phyloP scores from a whole-genome alignment of 1,139 yeast species.

The Wickerhamomyces sp. region DNA sequence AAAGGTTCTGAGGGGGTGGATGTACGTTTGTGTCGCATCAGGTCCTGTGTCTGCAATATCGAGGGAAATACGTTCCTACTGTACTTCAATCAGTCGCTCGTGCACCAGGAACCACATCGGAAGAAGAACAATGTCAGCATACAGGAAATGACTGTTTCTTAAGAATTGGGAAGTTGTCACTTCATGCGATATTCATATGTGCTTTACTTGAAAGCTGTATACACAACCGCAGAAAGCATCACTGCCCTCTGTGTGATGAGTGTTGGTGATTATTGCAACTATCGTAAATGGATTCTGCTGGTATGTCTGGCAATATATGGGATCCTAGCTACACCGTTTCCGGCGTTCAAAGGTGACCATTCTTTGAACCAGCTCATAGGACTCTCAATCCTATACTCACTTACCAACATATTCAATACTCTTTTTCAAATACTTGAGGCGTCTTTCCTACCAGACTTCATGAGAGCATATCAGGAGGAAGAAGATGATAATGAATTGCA shows the following conservation, averaged over 20 bases:
- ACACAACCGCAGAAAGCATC: conserved; percentile 38
- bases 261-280: conserved; percentile 40
- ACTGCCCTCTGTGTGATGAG: conserved; percentile 38
- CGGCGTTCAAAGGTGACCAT: conserved; percentile 27
- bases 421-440: conserved; percentile 39
- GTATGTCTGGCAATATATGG: conserved; percentile 34
- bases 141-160: conserved; percentile 39
- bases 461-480: conserved; percentile 27
- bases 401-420: conserved; percentile 31
- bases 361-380: conserved; percentile 26
- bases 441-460: conserved; percentile 40
- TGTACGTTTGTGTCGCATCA: conserved; percentile 30
- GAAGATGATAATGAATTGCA: too few relatives aligned
- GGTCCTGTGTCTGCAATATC: conserved; percentile 44
- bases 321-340: conserved; percentile 35
- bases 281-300: conserved; percentile 32
- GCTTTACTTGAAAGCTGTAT: conserved; percentile 35
- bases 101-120: conserved; percentile 29
- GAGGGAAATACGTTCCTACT: conserved; percentile 41
- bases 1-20: conserved; percentile 27
- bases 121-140: conserved; percentile 27
- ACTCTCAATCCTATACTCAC: conserved; percentile 32
- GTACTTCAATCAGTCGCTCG: conserved; percentile 37
- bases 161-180: conserved; percentile 32
- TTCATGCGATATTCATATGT: conserved; percentile 37